phyloP scores from a whole-genome alignment of 2,329 filamentous ascomycete species.

The Fusarium gaditjirri region DNA sequence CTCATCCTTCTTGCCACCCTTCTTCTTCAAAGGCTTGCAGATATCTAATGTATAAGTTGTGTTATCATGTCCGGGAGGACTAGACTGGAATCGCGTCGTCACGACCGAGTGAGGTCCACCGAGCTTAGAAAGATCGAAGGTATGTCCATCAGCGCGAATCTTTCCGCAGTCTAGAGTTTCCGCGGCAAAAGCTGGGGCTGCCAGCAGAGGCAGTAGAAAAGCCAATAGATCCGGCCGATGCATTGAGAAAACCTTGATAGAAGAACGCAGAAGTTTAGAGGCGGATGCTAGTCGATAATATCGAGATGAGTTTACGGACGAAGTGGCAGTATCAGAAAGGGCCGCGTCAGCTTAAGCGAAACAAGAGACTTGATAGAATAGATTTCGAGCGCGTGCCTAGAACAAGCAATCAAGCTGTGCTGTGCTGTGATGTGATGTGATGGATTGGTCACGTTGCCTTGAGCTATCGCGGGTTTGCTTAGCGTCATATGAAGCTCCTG shows the following conservation, averaged over 20 bases:
- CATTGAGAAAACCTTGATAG: slow-evolving; percentile 48
- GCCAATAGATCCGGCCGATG: slow-evolving; percentile 52
- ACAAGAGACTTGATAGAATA: background rate
- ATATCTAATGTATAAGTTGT: slow-evolving; percentile 86
- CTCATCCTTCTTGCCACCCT: slow-evolving; percentile 64
- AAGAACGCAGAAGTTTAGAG: slow-evolving; percentile 4
- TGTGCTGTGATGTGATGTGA: slow-evolving; percentile 18
- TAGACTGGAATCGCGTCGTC: slow-evolving; percentile 63
- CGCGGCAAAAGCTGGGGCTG: slow-evolving; percentile 52
- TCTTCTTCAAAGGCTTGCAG: slow-evolving; percentile 73
- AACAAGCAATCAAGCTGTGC: slow-evolving; percentile 1
- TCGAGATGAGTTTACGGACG: slow-evolving; percentile 11
- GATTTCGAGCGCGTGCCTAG: slow-evolving; percentile 18
- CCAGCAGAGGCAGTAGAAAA: slow-evolving; percentile 51
- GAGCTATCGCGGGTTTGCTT: slow-evolving; percentile 42
- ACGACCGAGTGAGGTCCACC: slow-evolving; percentile 76
- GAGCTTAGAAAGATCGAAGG: slow-evolving; percentile 72
- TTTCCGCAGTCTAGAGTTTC: slow-evolving; percentile 71
- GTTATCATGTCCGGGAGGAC: slow-evolving; percentile 66
- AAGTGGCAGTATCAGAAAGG: slow-evolving; percentile 2
- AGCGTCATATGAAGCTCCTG: slow-evolving; percentile 42
- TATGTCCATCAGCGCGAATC: slow-evolving; percentile 66
- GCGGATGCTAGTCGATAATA: slow-evolving; percentile 2
- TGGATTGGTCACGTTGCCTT: slow-evolving; percentile 46
- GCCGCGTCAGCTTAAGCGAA: background rate